Evolutionary conservation across 352 stramenopile species (phyloP).

Genomic region (Phytophthora fragariaefolia): DNA sequence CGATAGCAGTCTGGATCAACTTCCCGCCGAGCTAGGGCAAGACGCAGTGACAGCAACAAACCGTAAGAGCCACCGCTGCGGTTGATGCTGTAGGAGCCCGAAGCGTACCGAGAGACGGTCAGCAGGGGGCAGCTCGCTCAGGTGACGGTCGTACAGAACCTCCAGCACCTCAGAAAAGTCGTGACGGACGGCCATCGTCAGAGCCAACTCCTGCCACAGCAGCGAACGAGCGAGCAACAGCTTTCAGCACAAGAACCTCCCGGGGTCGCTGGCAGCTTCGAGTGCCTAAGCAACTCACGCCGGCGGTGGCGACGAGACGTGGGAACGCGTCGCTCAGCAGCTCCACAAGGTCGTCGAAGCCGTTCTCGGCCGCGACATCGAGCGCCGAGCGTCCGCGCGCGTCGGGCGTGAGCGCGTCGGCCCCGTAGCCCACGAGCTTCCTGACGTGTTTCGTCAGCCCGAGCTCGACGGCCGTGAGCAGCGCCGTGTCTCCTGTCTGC

Average conservation of each 20-base stretch:
- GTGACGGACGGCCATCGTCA: not conserved
- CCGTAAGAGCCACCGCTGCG: no score
- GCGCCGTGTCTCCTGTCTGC: slow-evolving; percentile 1
- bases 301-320: not conserved
- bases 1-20: slow-evolving; percentile 18
- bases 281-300: not conserved
- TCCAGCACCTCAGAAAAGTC: slow-evolving; percentile 8
- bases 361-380: slow-evolving; percentile 38
- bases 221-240: no score
- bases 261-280: no score
- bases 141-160: not conserved
- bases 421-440: slow-evolving; percentile 32
- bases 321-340: slow-evolving; percentile 14
- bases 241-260: no score
- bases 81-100: not conserved
- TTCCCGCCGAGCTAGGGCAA: slow-evolving; percentile 28
- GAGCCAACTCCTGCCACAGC: not conserved
- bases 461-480: slow-evolving; percentile 30
- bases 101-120: not conserved
- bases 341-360: slow-evolving; percentile 38
- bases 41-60: no score
- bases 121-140: not conserved
- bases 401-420: slow-evolving; percentile 27
- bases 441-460: slow-evolving; percentile 17
- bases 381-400: slow-evolving; percentile 28